Percentiles rank a stretch among this genome's conserved stretches.
phyloP scores from a whole-genome alignment of 495 filamentous ascomycete species.

The Rostrohypoxylon terebratum region DNA sequence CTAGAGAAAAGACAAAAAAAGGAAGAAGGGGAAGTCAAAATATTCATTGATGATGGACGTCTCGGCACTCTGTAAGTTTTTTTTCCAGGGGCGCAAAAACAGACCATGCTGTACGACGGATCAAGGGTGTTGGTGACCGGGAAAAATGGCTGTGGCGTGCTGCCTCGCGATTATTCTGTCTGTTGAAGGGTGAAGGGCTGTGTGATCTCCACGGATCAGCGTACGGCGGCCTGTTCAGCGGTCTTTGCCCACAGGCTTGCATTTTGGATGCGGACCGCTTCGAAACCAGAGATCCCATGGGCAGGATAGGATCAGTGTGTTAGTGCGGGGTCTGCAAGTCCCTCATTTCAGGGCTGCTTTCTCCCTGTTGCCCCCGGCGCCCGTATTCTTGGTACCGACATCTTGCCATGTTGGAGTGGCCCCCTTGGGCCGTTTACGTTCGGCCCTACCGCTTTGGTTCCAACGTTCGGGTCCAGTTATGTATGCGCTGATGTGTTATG shows the following conservation, averaged over 20 bases:
- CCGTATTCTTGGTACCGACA: slow-evolving; percentile 40
- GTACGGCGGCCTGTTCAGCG: no score
- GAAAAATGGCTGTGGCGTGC: slow-evolving; percentile 27
- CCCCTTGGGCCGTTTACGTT: slow-evolving; percentile 8
- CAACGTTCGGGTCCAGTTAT: slow-evolving; percentile 1
- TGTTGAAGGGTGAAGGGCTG: slow-evolving; percentile 5
- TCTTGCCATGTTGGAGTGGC: slow-evolving; percentile 21
- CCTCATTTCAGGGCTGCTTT: slow-evolving; percentile 12
- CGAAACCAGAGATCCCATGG: slow-evolving; percentile 6
- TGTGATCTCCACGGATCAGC: slow-evolving; percentile 26
- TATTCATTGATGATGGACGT: slow-evolving; percentile 20
- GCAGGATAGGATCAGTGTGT: background rate
- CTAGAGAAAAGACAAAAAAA: background rate
- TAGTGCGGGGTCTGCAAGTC: slow-evolving; percentile 40
- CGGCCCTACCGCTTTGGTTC: slow-evolving; percentile 24
- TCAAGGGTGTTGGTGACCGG: slow-evolving; percentile 12
- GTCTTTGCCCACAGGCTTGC: slow-evolving; percentile 5
- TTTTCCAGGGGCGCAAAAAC: slow-evolving; percentile 8
- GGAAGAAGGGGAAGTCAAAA: background rate
- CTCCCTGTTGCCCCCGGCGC: slow-evolving; percentile 11
- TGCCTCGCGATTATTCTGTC: slow-evolving; percentile 32
- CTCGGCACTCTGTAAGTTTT: slow-evolving; percentile 13
- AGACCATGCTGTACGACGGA: slow-evolving; percentile 38
- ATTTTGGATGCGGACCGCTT: slow-evolving; percentile 18
- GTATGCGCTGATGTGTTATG: background rate